These are phyloP conservation scores for Diaporthe capsici DNA, from an alignment of 2,329 filamentous ascomycete species.

Conservation along the genomic window DNA sequence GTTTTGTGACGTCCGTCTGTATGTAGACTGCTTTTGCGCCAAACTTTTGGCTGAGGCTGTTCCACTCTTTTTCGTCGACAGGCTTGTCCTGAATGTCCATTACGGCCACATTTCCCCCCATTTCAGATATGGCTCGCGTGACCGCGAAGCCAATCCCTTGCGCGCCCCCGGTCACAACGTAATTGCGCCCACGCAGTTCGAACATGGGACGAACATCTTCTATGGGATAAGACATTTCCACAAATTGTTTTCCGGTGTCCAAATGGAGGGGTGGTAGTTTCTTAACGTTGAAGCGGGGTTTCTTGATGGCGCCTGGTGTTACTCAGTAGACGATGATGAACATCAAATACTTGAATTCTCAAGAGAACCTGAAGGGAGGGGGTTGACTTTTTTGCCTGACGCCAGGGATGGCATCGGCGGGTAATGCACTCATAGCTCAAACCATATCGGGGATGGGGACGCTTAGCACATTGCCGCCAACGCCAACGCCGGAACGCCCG, in stretches of 20 bases:
- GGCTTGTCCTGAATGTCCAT: constrained; percentile 53
- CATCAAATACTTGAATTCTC: neutral
- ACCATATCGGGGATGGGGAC: neutral
- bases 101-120: constrained; percentile 57
- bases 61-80: constrained; percentile 47
- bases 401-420: constrained; percentile 8
- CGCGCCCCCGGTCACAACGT: constrained; percentile 56
- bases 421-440: constrained; percentile 13
- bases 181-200: constrained; percentile 53
- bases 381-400: neutral
- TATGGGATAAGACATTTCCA: constrained; percentile 41
- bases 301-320: neutral
- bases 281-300: neutral
- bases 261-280: neutral
- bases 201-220: constrained; percentile 50
- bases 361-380: neutral
- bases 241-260: neutral
- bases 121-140: constrained; percentile 55
- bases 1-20: constrained; percentile 50
- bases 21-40: constrained; percentile 49
- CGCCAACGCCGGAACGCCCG: neutral
- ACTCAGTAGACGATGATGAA: neutral
- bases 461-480: constrained; percentile 2
- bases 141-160: constrained; percentile 57
- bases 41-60: constrained; percentile 42